phyloP scores from a whole-genome alignment of 2,329 filamentous ascomycete genomes.

The Beauveria pseudobassiana region DNA sequence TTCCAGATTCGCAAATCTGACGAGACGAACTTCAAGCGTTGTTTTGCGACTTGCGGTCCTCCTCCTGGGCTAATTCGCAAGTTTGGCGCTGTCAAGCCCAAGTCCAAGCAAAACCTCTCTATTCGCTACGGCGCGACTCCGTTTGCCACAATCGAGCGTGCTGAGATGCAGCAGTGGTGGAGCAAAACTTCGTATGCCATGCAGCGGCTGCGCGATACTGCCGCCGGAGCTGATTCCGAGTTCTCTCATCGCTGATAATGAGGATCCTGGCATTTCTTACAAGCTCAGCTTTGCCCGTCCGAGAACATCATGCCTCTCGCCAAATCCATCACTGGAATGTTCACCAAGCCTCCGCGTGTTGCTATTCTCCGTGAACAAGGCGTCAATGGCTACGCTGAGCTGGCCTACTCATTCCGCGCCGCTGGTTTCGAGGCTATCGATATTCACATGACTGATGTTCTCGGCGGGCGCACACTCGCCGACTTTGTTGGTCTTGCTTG shows the following conservation, averaged over 20 bases:
- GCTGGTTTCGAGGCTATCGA: conserved; percentile 90
- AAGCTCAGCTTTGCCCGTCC: conserved; percentile 72
- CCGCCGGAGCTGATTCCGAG: conserved; percentile 77
- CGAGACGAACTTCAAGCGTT: conserved; percentile 77
- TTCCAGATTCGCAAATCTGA: conserved; percentile 88
- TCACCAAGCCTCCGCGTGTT: conserved; percentile 61
- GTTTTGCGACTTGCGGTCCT: conserved; percentile 84
- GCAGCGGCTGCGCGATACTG: conserved; percentile 86
- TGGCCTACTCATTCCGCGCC: conserved; percentile 90
- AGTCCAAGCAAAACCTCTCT: conserved; percentile 65
- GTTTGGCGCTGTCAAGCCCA: conserved; percentile 68
- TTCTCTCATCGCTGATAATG: conserved; percentile 66
- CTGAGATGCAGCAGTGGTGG: conserved; percentile 80
- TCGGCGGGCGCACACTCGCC: conserved; percentile 68
- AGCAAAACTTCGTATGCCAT: conserved; percentile 81
- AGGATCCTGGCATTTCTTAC: conserved; percentile 78
- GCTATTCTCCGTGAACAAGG: conserved; percentile 94
- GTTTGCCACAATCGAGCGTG: conserved; percentile 62
- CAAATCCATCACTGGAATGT: conserved; percentile 39
- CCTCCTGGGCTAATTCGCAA: conserved; percentile 74
- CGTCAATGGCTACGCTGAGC: conserved; percentile 92
- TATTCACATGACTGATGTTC: conserved; percentile 93
- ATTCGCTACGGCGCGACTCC: conserved; percentile 64
- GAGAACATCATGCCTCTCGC: conserved; percentile 63
- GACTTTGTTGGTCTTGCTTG: conserved; percentile 84